Evolutionary conservation across 2,329 filamentous ascomycete genomes (phyloP).

Genomic region (Trichoderma hamatum): DNA sequence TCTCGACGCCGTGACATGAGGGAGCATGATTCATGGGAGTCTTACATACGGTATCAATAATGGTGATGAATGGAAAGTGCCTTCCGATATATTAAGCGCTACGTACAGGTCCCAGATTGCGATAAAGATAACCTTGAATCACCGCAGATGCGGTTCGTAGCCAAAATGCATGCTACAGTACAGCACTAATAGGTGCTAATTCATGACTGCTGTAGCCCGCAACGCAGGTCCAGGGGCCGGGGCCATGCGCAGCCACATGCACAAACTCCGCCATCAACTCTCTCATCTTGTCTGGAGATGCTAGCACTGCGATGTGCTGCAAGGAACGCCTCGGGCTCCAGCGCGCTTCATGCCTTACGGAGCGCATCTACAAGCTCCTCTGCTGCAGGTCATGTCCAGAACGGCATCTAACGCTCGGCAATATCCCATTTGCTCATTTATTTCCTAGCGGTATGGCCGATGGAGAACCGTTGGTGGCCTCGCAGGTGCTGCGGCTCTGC

Average conservation of each 20-base stretch:
- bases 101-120: not conserved
- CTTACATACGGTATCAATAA: not conserved
- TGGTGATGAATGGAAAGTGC: not conserved
- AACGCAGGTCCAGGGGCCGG: slow-evolving; percentile 12
- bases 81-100: not conserved
- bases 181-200: too few relatives aligned
- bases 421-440: slow-evolving; percentile 11
- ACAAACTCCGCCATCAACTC: slow-evolving; percentile 7
- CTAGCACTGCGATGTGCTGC: slow-evolving; percentile 11
- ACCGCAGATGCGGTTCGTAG: not conserved
- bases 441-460: slow-evolving; percentile 2
- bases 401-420: not conserved
- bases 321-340: slow-evolving; percentile 7
- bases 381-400: slow-evolving; percentile 3
- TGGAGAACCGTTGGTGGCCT: not conserved
- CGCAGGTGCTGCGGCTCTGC: slow-evolving; percentile 4
- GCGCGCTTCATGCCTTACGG: slow-evolving; percentile 1
- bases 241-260: slow-evolving; percentile 15
- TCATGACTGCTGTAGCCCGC: slow-evolving; percentile 4
- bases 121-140: not conserved
- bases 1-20: not conserved
- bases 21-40: not conserved
- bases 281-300: not conserved
- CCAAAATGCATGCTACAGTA: not conserved
- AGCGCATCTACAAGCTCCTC: not conserved